Base-by-base conservation (phyloP, 2,329 filamentous ascomycete genomes). In the Parasarocladium wereldwijsianum region DNA sequence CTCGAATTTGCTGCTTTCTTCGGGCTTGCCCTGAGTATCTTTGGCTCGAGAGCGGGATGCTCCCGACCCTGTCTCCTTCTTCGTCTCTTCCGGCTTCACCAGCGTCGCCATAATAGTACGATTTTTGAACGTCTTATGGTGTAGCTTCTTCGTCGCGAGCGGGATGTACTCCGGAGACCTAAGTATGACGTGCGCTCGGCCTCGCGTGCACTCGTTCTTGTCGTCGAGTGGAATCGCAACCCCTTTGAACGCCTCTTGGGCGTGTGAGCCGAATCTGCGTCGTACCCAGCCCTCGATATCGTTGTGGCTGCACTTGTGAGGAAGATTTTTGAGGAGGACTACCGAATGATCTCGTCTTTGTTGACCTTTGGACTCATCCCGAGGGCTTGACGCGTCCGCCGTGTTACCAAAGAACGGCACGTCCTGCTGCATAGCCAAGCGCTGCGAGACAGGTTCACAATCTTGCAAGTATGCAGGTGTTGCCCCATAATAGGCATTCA, bases 241-340 rank as follows among this genome's bases (percentile, higher is more conserved):
- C 8, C 28, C 28, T 9, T 24, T 15, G 14, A 30, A 15, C n/a
- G 19, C 42, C n/a, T 38, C 37, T 8, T 22, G 17, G 2, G 32
- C 37, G 17, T 33, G 29, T 8, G 38, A 31, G 3, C 42, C 42
- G 23, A 47, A 37, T 22, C 39, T 43, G 12, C 38, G 34, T 5
- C 36, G 38, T 8, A 51, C 39, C 50, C 50, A 52, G 8, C 27
- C 32, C 13, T 33, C 40, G 7, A 51, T 43, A 2, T 49, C 42
- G 3, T 40, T 34, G 8, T 34, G 29, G 11, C 23, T 28, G 13
- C 37, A 37, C 15, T 41, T 34, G 28, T 43, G 40, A 19, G 40
- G 37, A 12, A 52, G 42, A 10, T 40, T 41, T 6, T 42, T 40
- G 14, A 52, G 34, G 17, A 43, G 33, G 17, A 51, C n/a, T n/a